Evolutionary conservation across 2,329 filamentous ascomycete species (phyloP), one percentile per base, ranked within the genome.

Genomic region (Incumbomyces delicatus): DNA sequence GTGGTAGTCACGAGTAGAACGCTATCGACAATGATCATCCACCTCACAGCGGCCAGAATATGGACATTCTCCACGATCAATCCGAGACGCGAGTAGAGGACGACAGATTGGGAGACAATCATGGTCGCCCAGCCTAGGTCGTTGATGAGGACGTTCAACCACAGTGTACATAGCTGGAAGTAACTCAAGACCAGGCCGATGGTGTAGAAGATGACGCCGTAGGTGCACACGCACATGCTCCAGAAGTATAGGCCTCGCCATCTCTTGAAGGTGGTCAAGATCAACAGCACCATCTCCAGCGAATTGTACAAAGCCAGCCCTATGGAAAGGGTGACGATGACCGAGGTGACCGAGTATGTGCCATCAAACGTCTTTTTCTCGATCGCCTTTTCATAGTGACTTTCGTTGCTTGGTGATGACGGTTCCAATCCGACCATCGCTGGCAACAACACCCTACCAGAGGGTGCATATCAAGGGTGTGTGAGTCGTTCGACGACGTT

Each of bases 221-320:
- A 44, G 13, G 63, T 63, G n/a, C 66, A 66, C 2, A 70, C 64
- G 6, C 66, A 48, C n/a, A 73, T 51, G 50, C 66, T 70, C 67
- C 68, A 74, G 57, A 74, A 75, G 58, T 75, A 75, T 16, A 73
- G 61, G 3, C 70, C 69, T 31, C 57, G 61, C 40, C 66, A 68
- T 46, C 64, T 57, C 35, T 65, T 65, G 51, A 75, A 75, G 3
- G 68, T 72, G 46, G 67, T 62, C 39, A 70, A 69, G 47, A 73
- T 61, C 27, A 72, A 65, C 36, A 72, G 60, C 48, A 68, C 60
- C 32, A 75, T 65, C 47, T 74, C 72, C 31, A 72, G 59, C 38
- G 68, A 66, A 50, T 73, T 74, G 53, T 73, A 74, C 61, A 68
- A 68, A 32, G 69, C 66, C 37, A 75, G 59, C 3, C 62, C 69